Percentiles rank a stretch among this genome's conserved stretches.
Evolutionary conservation across 2,329 filamentous ascomycete species (phyloP).

Genomic region (Eurotiales sp.): DNA sequence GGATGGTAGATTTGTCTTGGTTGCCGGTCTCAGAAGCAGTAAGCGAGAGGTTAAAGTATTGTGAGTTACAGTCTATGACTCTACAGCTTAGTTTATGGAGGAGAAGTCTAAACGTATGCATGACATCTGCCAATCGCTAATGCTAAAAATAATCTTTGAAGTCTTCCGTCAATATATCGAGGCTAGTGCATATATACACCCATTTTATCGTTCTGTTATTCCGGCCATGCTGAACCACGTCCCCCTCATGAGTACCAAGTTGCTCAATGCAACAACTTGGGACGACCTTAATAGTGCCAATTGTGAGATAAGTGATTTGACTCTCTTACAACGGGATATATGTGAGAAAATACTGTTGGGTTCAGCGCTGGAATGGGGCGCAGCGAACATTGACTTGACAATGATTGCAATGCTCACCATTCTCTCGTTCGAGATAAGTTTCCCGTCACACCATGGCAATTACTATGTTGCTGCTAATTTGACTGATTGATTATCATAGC

Average conservation of each 20-base stretch:
- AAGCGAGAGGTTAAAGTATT: slow-evolving; percentile 15
- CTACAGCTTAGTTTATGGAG: no score
- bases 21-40: slow-evolving; percentile 16
- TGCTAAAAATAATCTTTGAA: background rate
- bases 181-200: slow-evolving; percentile 16
- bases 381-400: background rate
- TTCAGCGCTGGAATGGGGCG: slow-evolving; percentile 7
- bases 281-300: slow-evolving; percentile 17
- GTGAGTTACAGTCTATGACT: slow-evolving; percentile 12
- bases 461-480: background rate
- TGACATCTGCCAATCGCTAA: no score
- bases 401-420: slow-evolving; percentile 7
- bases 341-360: slow-evolving; percentile 15
- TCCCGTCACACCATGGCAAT: background rate
- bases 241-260: slow-evolving; percentile 21
- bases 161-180: slow-evolving; percentile 20
- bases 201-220: slow-evolving; percentile 18
- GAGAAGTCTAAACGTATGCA: no score
- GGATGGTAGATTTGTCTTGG: slow-evolving; percentile 13
- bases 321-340: slow-evolving; percentile 17
- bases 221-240: slow-evolving; percentile 14
- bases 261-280: slow-evolving; percentile 21
- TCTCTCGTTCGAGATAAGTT: slow-evolving; percentile 12
- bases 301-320: slow-evolving; percentile 16
- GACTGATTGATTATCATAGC: slow-evolving; percentile 8